Evolutionary conservation across 106 monocot genomes (phyloP).

Genomic region (Ottelia alismoides): DNA sequence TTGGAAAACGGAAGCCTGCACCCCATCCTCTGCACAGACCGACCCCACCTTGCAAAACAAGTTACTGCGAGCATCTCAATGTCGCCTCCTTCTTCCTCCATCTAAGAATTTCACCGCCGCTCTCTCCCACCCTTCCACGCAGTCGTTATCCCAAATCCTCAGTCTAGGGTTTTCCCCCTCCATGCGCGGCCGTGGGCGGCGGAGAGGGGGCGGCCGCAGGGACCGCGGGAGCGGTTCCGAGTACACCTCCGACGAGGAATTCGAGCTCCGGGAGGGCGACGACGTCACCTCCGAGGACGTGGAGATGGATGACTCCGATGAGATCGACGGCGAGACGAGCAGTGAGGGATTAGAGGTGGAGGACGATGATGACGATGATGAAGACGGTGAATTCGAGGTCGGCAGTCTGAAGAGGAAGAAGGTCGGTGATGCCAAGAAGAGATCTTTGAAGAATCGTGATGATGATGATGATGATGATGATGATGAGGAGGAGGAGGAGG

Average conservation of each 20-base stretch:
- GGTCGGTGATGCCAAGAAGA: not conserved
- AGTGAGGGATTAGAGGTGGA: not conserved
- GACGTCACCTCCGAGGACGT: not conserved
- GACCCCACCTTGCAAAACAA: no score
- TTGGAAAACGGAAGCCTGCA: no score
- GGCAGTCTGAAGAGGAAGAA: slow-evolving; percentile 3
- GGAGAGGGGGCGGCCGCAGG: not conserved
- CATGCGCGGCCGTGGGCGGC: no score
- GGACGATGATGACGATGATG: not conserved
- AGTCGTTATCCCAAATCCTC: no score
- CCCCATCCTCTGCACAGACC: no score
- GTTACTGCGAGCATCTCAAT: no score
- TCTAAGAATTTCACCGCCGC: no score
- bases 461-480: no score
- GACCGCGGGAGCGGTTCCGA: not conserved
- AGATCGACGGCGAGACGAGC: not conserved
- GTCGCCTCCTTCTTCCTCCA: no score
- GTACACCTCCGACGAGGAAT: slow-evolving; percentile 2
- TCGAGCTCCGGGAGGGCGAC: slow-evolving; percentile 1
- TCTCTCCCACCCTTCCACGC: no score
- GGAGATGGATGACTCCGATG: not conserved
- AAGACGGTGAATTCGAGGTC: not conserved
- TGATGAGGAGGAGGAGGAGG: no score
- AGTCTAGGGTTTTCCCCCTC: no score
- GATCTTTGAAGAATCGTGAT: not conserved